phyloP scores from a whole-genome alignment of 371 early-diverging fungal genomes.

The Mortierella sp. region DNA sequence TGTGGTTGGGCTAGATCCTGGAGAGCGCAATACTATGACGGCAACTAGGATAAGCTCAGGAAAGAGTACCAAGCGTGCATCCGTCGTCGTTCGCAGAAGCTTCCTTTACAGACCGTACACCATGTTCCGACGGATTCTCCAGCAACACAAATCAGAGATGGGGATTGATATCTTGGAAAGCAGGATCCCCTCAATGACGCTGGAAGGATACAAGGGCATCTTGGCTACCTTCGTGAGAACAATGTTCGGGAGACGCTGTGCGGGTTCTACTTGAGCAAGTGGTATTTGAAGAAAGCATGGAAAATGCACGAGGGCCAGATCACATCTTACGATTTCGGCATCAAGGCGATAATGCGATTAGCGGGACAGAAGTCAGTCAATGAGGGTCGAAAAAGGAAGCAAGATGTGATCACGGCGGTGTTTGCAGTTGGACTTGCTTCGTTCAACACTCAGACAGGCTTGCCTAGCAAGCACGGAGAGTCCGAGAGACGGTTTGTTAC shows the following conservation, averaged over 20 bases:
- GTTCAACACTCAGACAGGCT: background rate
- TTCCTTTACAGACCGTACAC: background rate
- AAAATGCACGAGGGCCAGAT: slow-evolving; percentile 2
- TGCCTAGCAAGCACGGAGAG: slow-evolving; percentile 1
- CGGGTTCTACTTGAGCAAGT: background rate
- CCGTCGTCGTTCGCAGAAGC: background rate
- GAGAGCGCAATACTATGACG: slow-evolving; percentile 1
- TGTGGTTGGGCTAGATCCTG: slow-evolving; percentile 3
- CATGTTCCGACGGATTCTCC: background rate
- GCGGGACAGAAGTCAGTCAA: background rate
- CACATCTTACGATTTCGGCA: background rate
- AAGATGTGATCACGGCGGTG: background rate
- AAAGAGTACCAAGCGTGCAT: background rate
- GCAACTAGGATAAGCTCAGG: background rate
- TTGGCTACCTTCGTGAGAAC: background rate
- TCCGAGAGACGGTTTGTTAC: background rate
- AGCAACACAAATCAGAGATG: background rate
- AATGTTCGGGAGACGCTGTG: background rate
- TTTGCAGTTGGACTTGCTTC: slow-evolving; percentile 1
- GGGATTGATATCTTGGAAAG: background rate
- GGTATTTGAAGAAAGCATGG: slow-evolving; percentile 1
- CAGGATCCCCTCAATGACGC: background rate
- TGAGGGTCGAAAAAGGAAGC: background rate
- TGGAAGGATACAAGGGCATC: background rate
- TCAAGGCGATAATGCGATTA: background rate